Evolutionary conservation across 2,329 filamentous ascomycete genomes (phyloP).

Genomic region (Penicillium sp.): DNA sequence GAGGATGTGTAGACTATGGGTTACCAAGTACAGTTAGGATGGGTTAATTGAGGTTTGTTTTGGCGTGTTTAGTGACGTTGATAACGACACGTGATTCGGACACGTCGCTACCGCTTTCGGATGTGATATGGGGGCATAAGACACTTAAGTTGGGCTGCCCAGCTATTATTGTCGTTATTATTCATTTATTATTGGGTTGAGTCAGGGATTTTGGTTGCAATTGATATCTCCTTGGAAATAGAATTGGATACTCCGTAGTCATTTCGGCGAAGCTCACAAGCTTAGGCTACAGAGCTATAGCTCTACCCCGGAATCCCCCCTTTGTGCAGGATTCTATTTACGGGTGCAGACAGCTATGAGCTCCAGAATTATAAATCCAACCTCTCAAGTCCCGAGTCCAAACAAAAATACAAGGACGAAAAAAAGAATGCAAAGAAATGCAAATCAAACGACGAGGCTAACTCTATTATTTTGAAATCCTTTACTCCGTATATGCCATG

Average conservation of each 20-base stretch:
- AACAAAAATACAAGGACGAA: background rate
- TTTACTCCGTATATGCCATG: background rate
- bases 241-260: background rate
- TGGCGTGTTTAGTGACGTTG: background rate
- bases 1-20: background rate
- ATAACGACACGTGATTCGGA: constrained; percentile 3
- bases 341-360: background rate
- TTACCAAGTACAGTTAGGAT: background rate
- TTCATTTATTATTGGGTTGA: background rate
- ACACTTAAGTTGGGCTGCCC: background rate
- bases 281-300: background rate
- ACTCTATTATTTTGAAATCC: background rate
- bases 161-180: background rate
- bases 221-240: background rate
- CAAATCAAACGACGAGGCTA: constrained; percentile 1
- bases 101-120: constrained; percentile 1
- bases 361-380: background rate
- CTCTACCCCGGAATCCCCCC: constrained; percentile 1
- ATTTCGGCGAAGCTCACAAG: background rate
- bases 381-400: background rate
- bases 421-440: background rate
- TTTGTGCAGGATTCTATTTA: background rate
- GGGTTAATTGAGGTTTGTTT: background rate
- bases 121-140: background rate
- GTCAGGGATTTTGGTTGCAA: background rate